Base-by-base conservation (phyloP, 495 filamentous ascomycete genomes). In the Cairneyella variabilis region DNA sequence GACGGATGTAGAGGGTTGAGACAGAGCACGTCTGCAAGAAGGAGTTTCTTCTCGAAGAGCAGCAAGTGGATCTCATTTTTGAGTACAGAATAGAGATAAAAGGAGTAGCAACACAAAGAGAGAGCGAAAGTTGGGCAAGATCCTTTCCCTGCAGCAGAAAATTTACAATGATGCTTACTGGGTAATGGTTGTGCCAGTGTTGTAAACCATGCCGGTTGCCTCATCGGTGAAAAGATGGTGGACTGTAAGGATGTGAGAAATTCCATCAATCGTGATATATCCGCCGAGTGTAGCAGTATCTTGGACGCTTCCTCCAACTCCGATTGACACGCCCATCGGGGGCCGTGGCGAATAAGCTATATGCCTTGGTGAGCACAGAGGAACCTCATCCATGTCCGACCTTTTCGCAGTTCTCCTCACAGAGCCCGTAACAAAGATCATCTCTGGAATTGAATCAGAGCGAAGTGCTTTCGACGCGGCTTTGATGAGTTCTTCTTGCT, bases 201-300 rank as follows among this genome's bases (percentile, higher is more conserved):
- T 32, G 17, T 17, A 47, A 3, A 6, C 44, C 3, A 6, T 10
- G 6, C 20, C 23, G 44, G 17, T 22, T 8, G 4, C 16, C 7
- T 44, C 41, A 26, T 44, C 21, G 8, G 16, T 21, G 41, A 44
- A 44, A 9, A 44, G 21, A 25, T 44, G 41, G 21, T 44, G 21
- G 7, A 44, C 41, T 22, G 41, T 44, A 4, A 44, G 21, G 6
- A 44, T 25, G 21, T 44, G 41, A 44, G 41, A 21, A 22, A 44
- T 16, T 7, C 41, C 41, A 44, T 44, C 41, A 25, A 44, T 44
- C 9, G 20, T 3, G 21, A 44, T 44, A 16, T 44, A 44, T 44
- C 41, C 41, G 4, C 41, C 41, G 17, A 44, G 21, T 7, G 41
- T 44, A 8, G 41, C 41, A n/a, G 41, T 44, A 44, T 44, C 41